Evolutionary conservation across 2,329 filamentous ascomycete genomes (phyloP).

Genomic region (Exophiala phaeomuriformis): DNA sequence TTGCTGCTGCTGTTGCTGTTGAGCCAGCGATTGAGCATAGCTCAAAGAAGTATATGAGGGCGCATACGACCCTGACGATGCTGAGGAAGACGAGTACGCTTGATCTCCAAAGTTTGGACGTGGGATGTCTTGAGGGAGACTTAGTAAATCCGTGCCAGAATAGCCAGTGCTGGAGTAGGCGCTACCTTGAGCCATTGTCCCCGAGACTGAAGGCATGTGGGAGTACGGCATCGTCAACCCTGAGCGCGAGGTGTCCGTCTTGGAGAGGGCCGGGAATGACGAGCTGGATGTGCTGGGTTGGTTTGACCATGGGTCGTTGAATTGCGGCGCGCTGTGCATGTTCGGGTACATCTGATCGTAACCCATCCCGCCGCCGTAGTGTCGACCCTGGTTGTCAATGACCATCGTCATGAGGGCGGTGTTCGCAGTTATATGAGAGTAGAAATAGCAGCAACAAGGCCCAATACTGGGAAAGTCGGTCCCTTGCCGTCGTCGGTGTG

Average conservation of each 20-base stretch:
- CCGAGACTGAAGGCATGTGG: slow-evolving; percentile 63
- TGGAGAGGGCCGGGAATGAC: slow-evolving; percentile 55
- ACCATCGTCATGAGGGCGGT: slow-evolving; percentile 73
- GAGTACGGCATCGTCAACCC: slow-evolving; percentile 64
- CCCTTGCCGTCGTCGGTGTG: background rate
- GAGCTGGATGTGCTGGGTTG: slow-evolving; percentile 45
- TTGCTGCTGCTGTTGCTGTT: slow-evolving; percentile 46
- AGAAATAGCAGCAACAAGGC: background rate
- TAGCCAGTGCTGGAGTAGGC: slow-evolving; percentile 57
- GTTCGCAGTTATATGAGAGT: background rate
- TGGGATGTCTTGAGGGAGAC: slow-evolving; percentile 67
- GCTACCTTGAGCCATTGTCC: slow-evolving; percentile 63
- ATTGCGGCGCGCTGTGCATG: slow-evolving; percentile 60
- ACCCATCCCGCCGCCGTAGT: slow-evolving; percentile 62
- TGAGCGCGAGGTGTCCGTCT: slow-evolving; percentile 50
- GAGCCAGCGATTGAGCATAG: slow-evolving; percentile 58
- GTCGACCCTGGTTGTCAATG: slow-evolving; percentile 79
- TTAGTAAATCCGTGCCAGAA: slow-evolving; percentile 60
- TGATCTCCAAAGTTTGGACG: slow-evolving; percentile 66
- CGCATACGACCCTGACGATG: slow-evolving; percentile 58
- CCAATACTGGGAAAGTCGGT: background rate
- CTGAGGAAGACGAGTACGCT: slow-evolving; percentile 64
- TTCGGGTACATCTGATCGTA: slow-evolving; percentile 67
- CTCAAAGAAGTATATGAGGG: slow-evolving; percentile 69
- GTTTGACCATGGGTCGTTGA: slow-evolving; percentile 85